Base-by-base conservation (phyloP, 2,329 filamentous ascomycete genomes). In the Amphichorda felina region DNA sequence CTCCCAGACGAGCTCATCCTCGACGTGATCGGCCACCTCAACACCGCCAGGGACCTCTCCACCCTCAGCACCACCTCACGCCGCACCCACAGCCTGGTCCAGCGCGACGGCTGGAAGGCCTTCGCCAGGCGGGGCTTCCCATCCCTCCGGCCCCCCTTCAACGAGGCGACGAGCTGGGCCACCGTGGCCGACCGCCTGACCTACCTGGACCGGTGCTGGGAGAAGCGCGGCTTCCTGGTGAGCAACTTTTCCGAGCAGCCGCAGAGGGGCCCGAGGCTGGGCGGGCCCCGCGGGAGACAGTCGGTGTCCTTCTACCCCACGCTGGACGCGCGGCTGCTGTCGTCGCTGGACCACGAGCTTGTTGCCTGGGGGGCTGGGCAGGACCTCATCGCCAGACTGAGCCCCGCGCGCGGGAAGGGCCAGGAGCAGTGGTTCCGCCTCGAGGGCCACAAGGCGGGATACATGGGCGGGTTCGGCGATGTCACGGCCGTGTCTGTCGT, bases 201-300 rank as follows among this genome's bases (percentile, higher is more conserved):
- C 1, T 65, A 63, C 42, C 61, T 72, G 36, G 61, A 65, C 19
- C 59, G 68, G 5, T 68, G 64, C 43, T 74, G 70, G 70, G 69
- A 72, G 33, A 60, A 57, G 35, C 60, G 66, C 15, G 54, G 56
- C 13, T 59, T 72, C 38, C 54, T 55, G 33, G 48, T 58, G 11
- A 50, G 43, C 30, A 40, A 49, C 19, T 46, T 55, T 14, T 35
- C 40, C 30, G 45, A 47, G 37, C 38, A 42, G 40, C 35, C 39
- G 30, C 40, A 35, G 17, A 18, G 39, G 1, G 36, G 31, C 14
- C 40, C 40, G 15, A 33, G 35, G 11, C 43, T 43, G 27, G 35
- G 38, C 26, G 44, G 44, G 22, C 31, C 40, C 1, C 45, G 41
- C 2, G 43, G 32, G 7, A 31, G 41, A 5, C 59, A 62, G 44